A percentile compares a stretch with the other conserved stretches of the same genome.
Evolutionary conservation across 352 stramenopile species (phyloP).

Genomic region (Globisporangium polare): DNA sequence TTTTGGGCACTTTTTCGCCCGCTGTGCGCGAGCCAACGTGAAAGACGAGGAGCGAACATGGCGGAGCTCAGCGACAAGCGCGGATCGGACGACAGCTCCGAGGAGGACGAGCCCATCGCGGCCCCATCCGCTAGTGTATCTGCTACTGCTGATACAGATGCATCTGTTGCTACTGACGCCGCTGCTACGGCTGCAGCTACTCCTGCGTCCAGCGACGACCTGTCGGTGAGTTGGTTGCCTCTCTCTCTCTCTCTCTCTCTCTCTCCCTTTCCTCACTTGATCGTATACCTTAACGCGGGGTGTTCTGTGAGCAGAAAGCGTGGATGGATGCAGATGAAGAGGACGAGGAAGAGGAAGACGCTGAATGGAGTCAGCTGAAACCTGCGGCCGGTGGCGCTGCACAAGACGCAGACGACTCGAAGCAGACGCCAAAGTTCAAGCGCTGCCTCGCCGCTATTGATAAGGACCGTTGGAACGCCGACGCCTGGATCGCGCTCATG

Average conservation of each 20-base stretch:
- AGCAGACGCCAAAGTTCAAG: conserved; percentile 62
- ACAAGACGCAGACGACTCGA: conserved; percentile 3
- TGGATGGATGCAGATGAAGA: conserved; percentile 77
- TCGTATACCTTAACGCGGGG: not conserved
- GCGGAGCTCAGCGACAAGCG: conserved; percentile 8
- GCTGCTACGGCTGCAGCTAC: not conserved
- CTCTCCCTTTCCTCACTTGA: not conserved
- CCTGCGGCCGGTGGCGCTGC: not conserved
- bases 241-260: not conserved
- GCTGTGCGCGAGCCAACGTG: not conserved
- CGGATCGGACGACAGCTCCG: conserved; percentile 69
- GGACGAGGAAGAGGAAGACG: conserved; percentile 81
- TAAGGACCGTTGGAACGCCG: conserved; percentile 62
- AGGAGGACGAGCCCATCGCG: conserved; percentile 81
- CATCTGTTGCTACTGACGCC: not conserved
- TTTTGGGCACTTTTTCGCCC: not conserved
- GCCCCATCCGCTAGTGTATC: conserved; percentile 10
- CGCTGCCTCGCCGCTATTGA: conserved; percentile 46
- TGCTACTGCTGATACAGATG: not conserved
- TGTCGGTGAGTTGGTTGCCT: conserved; percentile 22
- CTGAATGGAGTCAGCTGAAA: conserved; percentile 59
- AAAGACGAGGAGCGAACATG: not conserved
- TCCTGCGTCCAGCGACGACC: conserved; percentile 20
- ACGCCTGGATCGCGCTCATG: conserved; percentile 78
- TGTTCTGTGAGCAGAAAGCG: conserved; percentile 32